phyloP scores from a whole-genome alignment of 306 rosid species.

The Cercis canadensis region DNA sequence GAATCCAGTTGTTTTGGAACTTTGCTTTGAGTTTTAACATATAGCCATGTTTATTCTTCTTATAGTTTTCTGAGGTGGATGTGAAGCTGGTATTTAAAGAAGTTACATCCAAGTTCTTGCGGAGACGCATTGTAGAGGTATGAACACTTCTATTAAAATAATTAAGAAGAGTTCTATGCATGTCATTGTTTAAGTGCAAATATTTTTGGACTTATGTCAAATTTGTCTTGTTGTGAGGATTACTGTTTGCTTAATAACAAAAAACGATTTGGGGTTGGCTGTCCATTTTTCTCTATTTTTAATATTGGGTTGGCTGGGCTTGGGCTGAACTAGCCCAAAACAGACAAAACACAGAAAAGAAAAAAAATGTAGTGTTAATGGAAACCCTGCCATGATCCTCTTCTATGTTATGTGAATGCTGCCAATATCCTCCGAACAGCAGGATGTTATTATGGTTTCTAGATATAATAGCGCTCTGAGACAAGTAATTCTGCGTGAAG shows the following conservation, averaged over 20 bases:
- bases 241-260: constrained; percentile 4
- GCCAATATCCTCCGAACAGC: neutral
- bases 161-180: constrained; percentile 20
- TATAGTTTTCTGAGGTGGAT: constrained; percentile 91
- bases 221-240: neutral
- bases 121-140: constrained; percentile 98
- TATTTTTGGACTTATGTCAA: constrained; percentile 10
- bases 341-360: too few relatives aligned
- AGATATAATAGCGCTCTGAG: neutral
- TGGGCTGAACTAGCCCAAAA: too few relatives aligned
- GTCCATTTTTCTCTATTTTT: too few relatives aligned
- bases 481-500: neutral
- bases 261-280: too few relatives aligned
- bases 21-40: constrained; percentile 18
- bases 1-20: neutral
- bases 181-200: neutral
- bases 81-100: constrained; percentile 98
- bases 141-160: constrained; percentile 32
- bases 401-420: neutral
- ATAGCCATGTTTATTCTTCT: constrained; percentile 14
- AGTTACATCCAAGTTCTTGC: constrained; percentile 77
- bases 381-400: too few relatives aligned
- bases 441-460: neutral
- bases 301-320: too few relatives aligned
- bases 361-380: too few relatives aligned